A percentile compares a stretch with the other conserved stretches of the same genome.
Evolutionary conservation across 2,329 filamentous ascomycete genomes (phyloP).

Genomic region (Camillea tinctor): DNA sequence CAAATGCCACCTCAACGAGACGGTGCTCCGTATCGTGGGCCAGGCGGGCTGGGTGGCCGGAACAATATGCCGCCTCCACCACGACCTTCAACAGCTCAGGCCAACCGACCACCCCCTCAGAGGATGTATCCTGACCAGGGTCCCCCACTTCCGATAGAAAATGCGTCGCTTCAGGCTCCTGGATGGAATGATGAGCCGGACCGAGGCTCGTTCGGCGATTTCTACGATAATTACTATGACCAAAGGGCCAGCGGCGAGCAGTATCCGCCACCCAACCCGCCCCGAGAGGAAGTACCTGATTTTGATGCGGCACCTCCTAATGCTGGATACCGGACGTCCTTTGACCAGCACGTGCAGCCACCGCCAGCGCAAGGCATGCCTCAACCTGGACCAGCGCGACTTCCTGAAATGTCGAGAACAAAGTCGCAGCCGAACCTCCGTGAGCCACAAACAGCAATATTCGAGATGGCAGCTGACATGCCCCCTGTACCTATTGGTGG

Average conservation of each 20-base stretch:
- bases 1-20: slow-evolving; percentile 39
- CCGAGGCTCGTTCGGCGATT: slow-evolving; percentile 46
- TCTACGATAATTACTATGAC: slow-evolving; percentile 57
- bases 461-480: slow-evolving; percentile 68
- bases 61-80: slow-evolving; percentile 41
- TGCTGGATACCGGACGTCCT: slow-evolving; percentile 40
- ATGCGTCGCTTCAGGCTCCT: slow-evolving; percentile 31
- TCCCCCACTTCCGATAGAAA: slow-evolving; percentile 34
- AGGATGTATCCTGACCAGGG: slow-evolving; percentile 49
- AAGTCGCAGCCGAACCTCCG: slow-evolving; percentile 68
- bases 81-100: slow-evolving; percentile 55
- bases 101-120: slow-evolving; percentile 52
- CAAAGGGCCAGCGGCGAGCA: slow-evolving; percentile 29
- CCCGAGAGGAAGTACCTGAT: slow-evolving; percentile 38
- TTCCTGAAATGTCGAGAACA: slow-evolving; percentile 55
- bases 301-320: slow-evolving; percentile 40
- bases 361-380: slow-evolving; percentile 29
- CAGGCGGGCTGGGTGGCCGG: slow-evolving; percentile 42
- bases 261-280: slow-evolving; percentile 30
- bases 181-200: slow-evolving; percentile 37
- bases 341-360: slow-evolving; percentile 49
- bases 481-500: slow-evolving; percentile 50
- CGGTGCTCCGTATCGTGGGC: slow-evolving; percentile 46
- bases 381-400: slow-evolving; percentile 50
- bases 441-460: slow-evolving; percentile 65